Conservation (phyloP, 2,329 filamentous ascomycete species). For the Trichoderma pleuroti region DNA sequence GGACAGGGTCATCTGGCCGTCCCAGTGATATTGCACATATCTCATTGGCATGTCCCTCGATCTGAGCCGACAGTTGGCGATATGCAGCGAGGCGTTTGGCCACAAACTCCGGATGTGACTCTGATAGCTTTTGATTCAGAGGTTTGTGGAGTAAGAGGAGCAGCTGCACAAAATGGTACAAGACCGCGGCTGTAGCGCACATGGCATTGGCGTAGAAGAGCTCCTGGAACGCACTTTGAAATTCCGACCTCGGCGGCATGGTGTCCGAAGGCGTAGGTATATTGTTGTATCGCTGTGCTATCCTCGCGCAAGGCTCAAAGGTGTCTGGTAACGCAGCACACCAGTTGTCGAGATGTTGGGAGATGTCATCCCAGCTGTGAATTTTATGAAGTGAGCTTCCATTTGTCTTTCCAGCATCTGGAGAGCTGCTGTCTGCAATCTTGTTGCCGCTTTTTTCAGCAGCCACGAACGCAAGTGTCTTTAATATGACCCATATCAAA, state of each 20-base stretch:
- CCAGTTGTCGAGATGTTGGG: conserved; percentile 19
- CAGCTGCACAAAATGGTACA: conserved; percentile 23
- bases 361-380: conserved; percentile 10
- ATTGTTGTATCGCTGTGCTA: conserved; percentile 10
- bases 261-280: conserved; percentile 10
- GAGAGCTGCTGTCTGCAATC: neutral
- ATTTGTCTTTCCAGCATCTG: neutral
- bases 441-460: neutral
- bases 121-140: neutral
- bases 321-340: conserved; percentile 19
- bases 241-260: neutral
- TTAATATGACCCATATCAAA: conserved; percentile 22
- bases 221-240: conserved; percentile 16
- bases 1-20: conserved; percentile 12
- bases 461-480: conserved; percentile 17
- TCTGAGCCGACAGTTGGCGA: conserved; percentile 12
- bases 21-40: conserved; percentile 19
- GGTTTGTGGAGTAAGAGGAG: conserved; percentile 21
- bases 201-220: conserved; percentile 22
- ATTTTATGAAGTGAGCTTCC: neutral
- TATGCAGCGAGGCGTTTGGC: conserved; percentile 14
- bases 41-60: conserved; percentile 17
- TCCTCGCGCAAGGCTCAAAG: conserved; percentile 20
- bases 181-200: conserved; percentile 21
- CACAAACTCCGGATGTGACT: conserved; percentile 4